These are phyloP conservation scores for rapeseed (Brassica napus) DNA, from an alignment of 345 rosid genomes.

Conservation along the genomic window DNA sequence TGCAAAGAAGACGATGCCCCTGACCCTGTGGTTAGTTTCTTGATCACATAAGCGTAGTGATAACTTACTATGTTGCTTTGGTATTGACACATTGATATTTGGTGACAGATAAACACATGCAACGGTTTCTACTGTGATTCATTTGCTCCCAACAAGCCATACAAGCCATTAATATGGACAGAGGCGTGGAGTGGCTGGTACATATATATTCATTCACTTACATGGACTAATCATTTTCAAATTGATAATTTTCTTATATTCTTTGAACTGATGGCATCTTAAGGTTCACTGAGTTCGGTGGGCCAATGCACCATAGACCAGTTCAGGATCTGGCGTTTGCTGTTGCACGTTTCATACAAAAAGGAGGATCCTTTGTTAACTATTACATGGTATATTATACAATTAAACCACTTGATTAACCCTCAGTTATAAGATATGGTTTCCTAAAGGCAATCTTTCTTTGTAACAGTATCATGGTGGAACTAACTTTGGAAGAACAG, in stretches of 20 bases:
- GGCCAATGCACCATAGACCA: slow-evolving; percentile 89
- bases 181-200: slow-evolving; percentile 99
- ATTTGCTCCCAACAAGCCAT: slow-evolving; percentile 93
- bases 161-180: slow-evolving; percentile 96
- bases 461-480: slow-evolving; percentile 93
- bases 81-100: slow-evolving; percentile 15
- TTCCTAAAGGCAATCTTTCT: slow-evolving; percentile 9
- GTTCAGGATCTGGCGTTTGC: slow-evolving; percentile 97
- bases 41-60: not conserved
- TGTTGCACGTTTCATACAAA: slow-evolving; percentile 91
- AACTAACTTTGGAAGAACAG: slow-evolving; percentile 95
- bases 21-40: slow-evolving; percentile 81
- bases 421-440: not conserved
- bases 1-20: slow-evolving; percentile 99
- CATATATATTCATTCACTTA: slow-evolving; percentile 17
- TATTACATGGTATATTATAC: slow-evolving; percentile 78
- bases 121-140: slow-evolving; percentile 97
- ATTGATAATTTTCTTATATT: not conserved
- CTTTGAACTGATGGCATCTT: slow-evolving; percentile 15
- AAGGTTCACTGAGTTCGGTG: slow-evolving; percentile 97
- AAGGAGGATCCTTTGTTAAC: slow-evolving; percentile 95
- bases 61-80: not conserved
- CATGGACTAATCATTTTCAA: slow-evolving; percentile 24
- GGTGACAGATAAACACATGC: slow-evolving; percentile 89
- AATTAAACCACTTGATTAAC: not conserved